Evolutionary conservation across 2,329 filamentous ascomycete species (phyloP).

Genomic region (Trichoderma simmonsii): DNA sequence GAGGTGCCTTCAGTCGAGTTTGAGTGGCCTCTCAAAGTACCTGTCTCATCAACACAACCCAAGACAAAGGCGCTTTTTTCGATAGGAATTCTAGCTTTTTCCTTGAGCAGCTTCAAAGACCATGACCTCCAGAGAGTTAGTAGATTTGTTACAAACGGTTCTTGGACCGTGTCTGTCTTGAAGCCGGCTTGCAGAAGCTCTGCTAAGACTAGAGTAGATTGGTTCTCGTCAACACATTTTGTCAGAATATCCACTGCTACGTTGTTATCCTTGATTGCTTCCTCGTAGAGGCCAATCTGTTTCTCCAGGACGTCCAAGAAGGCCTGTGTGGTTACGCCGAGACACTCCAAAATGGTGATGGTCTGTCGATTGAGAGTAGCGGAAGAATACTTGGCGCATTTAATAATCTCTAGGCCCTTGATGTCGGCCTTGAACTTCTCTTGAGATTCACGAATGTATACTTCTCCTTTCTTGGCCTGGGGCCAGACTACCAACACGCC

Average conservation of each 20-base stretch:
- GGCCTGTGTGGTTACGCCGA: constrained; percentile 65
- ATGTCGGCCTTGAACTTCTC: constrained; percentile 75
- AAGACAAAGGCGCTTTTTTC: constrained; percentile 83
- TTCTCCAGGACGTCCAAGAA: constrained; percentile 66
- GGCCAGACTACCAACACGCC: constrained; percentile 79
- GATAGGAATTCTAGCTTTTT: constrained; percentile 83
- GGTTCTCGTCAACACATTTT: constrained; percentile 80
- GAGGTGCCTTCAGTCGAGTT: constrained; percentile 40
- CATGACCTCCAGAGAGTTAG: constrained; percentile 83
- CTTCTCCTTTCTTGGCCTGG: constrained; percentile 60
- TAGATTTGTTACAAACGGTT: constrained; percentile 80
- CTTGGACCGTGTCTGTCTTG: constrained; percentile 55
- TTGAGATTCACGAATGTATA: constrained; percentile 81
- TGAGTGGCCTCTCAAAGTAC: constrained; percentile 68
- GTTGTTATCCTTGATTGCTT: constrained; percentile 63
- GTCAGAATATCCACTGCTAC: constrained; percentile 67
- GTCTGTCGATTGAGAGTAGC: constrained; percentile 87
- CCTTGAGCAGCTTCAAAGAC: constrained; percentile 85
- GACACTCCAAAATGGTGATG: constrained; percentile 75
- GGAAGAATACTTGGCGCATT: constrained; percentile 70
- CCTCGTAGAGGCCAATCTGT: constrained; percentile 66
- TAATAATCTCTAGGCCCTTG: constrained; percentile 79
- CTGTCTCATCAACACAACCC: constrained; percentile 84
- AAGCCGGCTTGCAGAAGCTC: constrained; percentile 79
- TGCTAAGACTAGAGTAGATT: constrained; percentile 70